These are phyloP conservation scores for Syzygium syzygioides DNA, from an alignment of 441 rosid genomes.

Conservation along the genomic window DNA sequence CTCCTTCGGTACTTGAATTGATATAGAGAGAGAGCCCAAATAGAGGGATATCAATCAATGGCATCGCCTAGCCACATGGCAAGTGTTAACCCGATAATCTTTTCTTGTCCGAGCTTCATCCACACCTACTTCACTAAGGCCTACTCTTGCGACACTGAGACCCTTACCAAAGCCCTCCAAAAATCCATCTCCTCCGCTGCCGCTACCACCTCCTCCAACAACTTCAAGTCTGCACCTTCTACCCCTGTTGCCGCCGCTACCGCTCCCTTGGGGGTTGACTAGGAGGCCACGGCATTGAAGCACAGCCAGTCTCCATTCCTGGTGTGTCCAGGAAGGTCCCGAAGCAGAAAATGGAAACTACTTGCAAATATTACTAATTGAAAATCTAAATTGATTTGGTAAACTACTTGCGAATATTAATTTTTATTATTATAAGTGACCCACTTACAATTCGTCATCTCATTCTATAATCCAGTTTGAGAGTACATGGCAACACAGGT, in stretches of 20 bases:
- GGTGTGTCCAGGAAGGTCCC: background rate
- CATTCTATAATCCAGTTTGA: no score
- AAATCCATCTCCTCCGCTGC: slow-evolving; percentile 25
- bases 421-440: no score
- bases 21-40: no score
- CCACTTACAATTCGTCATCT: no score
- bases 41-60: rapidly evolving
- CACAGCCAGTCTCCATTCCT: slow-evolving; percentile 2
- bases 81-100: background rate
- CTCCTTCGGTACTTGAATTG: background rate
- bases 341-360: background rate
- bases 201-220: background rate
- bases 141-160: slow-evolving; percentile 7
- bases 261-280: slow-evolving; percentile 26
- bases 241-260: background rate
- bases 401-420: no score
- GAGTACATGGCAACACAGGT: no score
- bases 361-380: no score
- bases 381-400: no score
- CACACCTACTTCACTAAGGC: background rate
- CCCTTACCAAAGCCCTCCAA: slow-evolving; percentile 53
- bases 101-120: background rate
- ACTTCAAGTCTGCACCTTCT: background rate
- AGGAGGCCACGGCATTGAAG: slow-evolving; percentile 15
- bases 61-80: background rate